Percentiles rank a stretch among this genome's conserved stretches.
Conservation (phyloP, 164 flowering plant genomes). For the Platanus orientalis region DNA sequence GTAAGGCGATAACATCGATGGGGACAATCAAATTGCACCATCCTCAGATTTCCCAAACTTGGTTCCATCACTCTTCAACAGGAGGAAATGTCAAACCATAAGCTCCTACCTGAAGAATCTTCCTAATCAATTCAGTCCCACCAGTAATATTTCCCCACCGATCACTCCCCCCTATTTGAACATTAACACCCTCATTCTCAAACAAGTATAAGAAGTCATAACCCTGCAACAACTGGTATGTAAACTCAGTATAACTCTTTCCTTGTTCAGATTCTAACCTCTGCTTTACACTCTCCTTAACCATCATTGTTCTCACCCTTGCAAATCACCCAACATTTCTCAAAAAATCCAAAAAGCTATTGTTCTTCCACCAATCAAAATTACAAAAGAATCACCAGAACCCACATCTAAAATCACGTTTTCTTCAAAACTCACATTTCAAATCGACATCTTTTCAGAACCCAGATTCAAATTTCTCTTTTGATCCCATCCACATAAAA, state of each 20-base stretch:
- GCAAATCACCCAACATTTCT: conserved; percentile 57
- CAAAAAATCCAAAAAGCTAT: conserved; percentile 55
- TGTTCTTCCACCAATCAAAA: conserved; percentile 81
- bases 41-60: conserved; percentile 87
- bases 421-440: background rate
- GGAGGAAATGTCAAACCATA: conserved; percentile 79
- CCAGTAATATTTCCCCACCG: conserved; percentile 92
- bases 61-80: conserved; percentile 79
- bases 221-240: conserved; percentile 65
- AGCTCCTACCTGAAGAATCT: conserved; percentile 48
- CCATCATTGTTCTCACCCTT: conserved; percentile 51
- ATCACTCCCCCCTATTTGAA: conserved; percentile 87
- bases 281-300: conserved; percentile 35
- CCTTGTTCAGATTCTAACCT: conserved; percentile 26
- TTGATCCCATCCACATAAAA: too few species aligned
- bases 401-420: background rate
- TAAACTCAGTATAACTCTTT: conserved; percentile 41
- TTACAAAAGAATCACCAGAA: conserved; percentile 15
- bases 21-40: conserved; percentile 82
- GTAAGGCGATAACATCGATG: conserved; percentile 60
- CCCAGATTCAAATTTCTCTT: too few species aligned
- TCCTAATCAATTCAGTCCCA: conserved; percentile 73
- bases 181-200: conserved; percentile 51
- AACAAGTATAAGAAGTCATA: conserved; percentile 26
- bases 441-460: background rate